A percentile compares a stretch with the other conserved stretches of the same genome.
Evolutionary conservation across 257 asterid species (phyloP).

Genomic region (Solanum phureja): DNA sequence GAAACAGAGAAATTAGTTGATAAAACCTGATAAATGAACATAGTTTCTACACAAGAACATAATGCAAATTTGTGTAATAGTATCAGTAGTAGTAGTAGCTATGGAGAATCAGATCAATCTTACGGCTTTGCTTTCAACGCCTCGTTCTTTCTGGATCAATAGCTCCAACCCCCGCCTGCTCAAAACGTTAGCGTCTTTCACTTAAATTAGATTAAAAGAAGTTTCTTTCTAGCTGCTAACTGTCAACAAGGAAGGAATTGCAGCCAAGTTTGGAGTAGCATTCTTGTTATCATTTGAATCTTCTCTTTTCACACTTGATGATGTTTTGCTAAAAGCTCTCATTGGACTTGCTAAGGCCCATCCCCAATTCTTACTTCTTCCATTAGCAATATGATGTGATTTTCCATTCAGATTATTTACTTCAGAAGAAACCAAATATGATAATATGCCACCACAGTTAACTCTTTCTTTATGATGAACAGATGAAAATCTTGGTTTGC

Average conservation of each 20-base stretch:
- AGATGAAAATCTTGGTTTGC: slow-evolving; percentile 45
- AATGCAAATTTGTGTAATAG: neutral
- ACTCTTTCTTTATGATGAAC: slow-evolving; percentile 55
- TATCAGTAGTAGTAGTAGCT: neutral
- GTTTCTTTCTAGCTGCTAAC: slow-evolving; percentile 40
- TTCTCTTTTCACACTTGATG: slow-evolving; percentile 43
- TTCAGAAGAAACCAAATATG: slow-evolving; percentile 51
- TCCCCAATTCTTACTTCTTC: slow-evolving; percentile 91
- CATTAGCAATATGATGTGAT: slow-evolving; percentile 40
- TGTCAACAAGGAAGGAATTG: slow-evolving; percentile 80
- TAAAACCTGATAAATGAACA: neutral
- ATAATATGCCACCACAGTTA: slow-evolving; percentile 83
- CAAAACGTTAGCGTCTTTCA: neutral
- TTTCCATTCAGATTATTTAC: slow-evolving; percentile 36
- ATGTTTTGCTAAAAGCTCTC: slow-evolving; percentile 72
- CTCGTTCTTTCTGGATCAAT: neutral
- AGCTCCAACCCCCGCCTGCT: neutral
- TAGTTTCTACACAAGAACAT: neutral
- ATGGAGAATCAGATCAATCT: neutral
- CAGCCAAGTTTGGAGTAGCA: slow-evolving; percentile 60
- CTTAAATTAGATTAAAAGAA: neutral
- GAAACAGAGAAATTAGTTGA: neutral
- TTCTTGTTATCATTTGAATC: slow-evolving; percentile 30
- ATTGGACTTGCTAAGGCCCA: slow-evolving; percentile 99
- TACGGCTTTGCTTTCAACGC: neutral